phyloP scores from a whole-genome alignment of 352 stramenopile species.

The Pythium aquatile region DNA sequence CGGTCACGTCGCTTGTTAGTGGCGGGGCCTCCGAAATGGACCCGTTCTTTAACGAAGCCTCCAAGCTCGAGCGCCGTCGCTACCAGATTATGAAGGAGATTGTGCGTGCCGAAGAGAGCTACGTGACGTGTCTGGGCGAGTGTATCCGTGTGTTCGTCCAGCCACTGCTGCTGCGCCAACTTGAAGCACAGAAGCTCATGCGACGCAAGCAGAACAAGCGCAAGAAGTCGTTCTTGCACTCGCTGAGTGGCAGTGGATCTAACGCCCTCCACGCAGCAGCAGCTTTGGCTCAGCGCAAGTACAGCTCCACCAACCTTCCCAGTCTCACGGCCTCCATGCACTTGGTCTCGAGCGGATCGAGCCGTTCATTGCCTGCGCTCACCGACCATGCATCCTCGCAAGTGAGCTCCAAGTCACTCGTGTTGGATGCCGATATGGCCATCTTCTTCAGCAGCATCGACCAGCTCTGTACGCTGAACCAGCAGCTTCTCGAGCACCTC shows the following conservation, averaged over 20 bases:
- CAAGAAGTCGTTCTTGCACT: slow-evolving; percentile 55
- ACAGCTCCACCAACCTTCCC: slow-evolving; percentile 51
- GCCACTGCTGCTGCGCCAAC: slow-evolving; percentile 69
- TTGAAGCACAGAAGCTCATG: slow-evolving; percentile 71
- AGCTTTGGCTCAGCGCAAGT: slow-evolving; percentile 31
- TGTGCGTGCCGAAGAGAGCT: slow-evolving; percentile 81
- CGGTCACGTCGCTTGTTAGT: not conserved
- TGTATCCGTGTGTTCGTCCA: slow-evolving; percentile 86
- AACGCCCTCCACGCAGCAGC: slow-evolving; percentile 32
- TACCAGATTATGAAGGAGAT: slow-evolving; percentile 83
- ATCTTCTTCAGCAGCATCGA: slow-evolving; percentile 90
- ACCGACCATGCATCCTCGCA: not conserved
- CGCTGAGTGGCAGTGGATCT: slow-evolving; percentile 44
- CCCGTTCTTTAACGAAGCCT: slow-evolving; percentile 38
- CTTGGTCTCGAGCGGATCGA: slow-evolving; percentile 19
- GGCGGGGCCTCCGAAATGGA: slow-evolving; percentile 20
- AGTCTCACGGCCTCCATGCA: slow-evolving; percentile 31
- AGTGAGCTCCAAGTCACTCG: slow-evolving; percentile 19
- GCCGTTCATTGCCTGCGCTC: slow-evolving; percentile 12
- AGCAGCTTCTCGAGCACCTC: slow-evolving; percentile 85
- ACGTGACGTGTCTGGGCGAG: slow-evolving; percentile 77
- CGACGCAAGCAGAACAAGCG: slow-evolving; percentile 63
- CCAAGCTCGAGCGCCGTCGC: slow-evolving; percentile 59
- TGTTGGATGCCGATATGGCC: slow-evolving; percentile 81
- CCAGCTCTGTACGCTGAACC: slow-evolving; percentile 86